Evolutionary conservation across 768 basidiomycete genomes (phyloP).

Genomic region (Podaxis sp.): DNA sequence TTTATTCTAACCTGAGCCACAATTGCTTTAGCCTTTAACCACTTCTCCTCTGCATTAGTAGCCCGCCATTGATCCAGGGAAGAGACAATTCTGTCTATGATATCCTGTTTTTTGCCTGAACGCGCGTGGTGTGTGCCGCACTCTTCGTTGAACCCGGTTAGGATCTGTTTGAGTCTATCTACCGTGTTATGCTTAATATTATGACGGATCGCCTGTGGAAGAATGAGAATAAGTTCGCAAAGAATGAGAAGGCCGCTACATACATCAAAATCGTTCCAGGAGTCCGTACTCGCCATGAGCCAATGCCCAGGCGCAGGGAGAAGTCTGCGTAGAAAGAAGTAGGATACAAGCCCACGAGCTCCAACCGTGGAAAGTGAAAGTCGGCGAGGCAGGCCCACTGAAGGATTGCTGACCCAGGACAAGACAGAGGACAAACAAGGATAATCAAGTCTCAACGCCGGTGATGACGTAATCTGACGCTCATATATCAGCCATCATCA

Average conservation of each 20-base stretch:
- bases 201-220: slow-evolving; percentile 62
- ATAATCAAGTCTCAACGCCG: slow-evolving; percentile 9
- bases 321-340: slow-evolving; percentile 12
- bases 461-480: slow-evolving; percentile 16
- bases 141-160: slow-evolving; percentile 76
- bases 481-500: background rate
- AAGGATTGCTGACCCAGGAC: slow-evolving; percentile 6
- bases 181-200: slow-evolving; percentile 78
- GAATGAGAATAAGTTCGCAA: slow-evolving; percentile 20
- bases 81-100: slow-evolving; percentile 71
- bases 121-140: slow-evolving; percentile 67
- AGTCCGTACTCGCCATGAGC: slow-evolving; percentile 59
- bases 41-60: slow-evolving; percentile 58
- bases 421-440: slow-evolving; percentile 23
- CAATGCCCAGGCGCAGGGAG: slow-evolving; percentile 10
- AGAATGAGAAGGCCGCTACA: slow-evolving; percentile 23
- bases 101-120: slow-evolving; percentile 84
- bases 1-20: slow-evolving; percentile 63
- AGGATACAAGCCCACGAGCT: slow-evolving; percentile 1
- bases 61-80: slow-evolving; percentile 63
- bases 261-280: slow-evolving; percentile 79
- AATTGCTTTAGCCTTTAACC: slow-evolving; percentile 67
- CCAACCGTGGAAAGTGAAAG: slow-evolving; percentile 18
- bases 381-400: slow-evolving; percentile 6
- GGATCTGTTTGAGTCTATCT: slow-evolving; percentile 81